Conservation (phyloP, 805 yeast species). For the Myxozyma melibiosi region DNA sequence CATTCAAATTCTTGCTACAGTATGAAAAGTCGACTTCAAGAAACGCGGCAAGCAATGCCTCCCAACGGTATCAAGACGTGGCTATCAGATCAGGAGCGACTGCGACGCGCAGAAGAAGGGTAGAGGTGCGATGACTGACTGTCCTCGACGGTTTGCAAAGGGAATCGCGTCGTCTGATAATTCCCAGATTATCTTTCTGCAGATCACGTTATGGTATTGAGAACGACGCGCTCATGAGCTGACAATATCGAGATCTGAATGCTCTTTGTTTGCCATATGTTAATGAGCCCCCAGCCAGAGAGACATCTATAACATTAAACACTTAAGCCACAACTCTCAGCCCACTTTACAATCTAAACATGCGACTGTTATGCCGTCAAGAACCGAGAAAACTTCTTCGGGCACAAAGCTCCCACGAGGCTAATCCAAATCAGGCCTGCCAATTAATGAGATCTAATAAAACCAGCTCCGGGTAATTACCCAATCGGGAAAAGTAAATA, state of each 20-base stretch:
- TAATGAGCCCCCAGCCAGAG: not conserved
- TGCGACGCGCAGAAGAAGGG: too few species aligned
- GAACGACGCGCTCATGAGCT: not conserved
- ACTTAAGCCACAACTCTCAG: not conserved
- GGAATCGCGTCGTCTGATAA: too few species aligned
- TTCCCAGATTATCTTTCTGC: too few species aligned
- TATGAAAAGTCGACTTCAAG: too few species aligned
- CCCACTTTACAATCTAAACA: not conserved
- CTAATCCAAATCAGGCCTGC: not conserved
- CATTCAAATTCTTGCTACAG: too few species aligned
- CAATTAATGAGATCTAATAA: not conserved
- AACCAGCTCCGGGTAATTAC: conserved; percentile 1
- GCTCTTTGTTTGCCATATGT: too few species aligned
- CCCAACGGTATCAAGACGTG: too few species aligned
- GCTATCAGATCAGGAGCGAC: too few species aligned
- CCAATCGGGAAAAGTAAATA: not conserved
- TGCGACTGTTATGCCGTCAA: not conserved
- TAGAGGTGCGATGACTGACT: too few species aligned
- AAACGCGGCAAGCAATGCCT: too few species aligned
- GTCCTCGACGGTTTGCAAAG: too few species aligned
- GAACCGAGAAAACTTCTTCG: not conserved
- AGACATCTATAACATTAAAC: not conserved
- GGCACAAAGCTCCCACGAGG: not conserved
- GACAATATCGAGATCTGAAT: not conserved
- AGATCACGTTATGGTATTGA: too few species aligned